phyloP scores from a whole-genome alignment of 1,284 basidiomycete genomes.

The Pseudozyma tsukubaensis region DNA sequence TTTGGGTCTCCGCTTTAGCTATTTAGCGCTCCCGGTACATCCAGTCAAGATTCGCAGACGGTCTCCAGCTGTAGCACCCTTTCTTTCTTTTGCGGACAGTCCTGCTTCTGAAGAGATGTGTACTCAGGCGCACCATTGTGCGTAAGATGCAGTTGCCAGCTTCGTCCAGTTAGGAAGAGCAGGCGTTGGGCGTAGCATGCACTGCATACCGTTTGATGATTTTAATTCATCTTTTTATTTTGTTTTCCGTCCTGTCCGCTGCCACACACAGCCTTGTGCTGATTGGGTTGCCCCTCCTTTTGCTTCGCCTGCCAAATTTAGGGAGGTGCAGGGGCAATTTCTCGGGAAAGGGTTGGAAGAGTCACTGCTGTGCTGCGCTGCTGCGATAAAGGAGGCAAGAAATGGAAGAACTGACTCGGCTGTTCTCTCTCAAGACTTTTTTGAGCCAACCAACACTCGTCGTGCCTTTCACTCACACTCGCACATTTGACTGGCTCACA shows the following conservation, averaged over 20 bases:
- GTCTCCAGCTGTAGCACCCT: too few relatives aligned
- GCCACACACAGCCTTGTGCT: background rate
- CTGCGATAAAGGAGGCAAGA: background rate
- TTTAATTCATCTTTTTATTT: background rate
- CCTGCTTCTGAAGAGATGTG: too few relatives aligned
- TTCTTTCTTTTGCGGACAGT: too few relatives aligned
- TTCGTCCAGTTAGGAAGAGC: too few relatives aligned
- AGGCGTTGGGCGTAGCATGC: too few relatives aligned
- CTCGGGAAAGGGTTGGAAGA: background rate
- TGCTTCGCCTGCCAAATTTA: constrained; percentile 7
- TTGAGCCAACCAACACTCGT: background rate
- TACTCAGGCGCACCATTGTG: background rate
- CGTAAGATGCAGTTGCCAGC: background rate
- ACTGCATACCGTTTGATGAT: background rate
- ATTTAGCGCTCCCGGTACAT: too few relatives aligned
- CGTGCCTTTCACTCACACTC: background rate
- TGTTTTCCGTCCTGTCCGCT: background rate
- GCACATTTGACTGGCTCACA: background rate
- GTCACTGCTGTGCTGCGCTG: background rate
- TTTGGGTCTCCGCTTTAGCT: too few relatives aligned
- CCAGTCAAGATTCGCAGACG: too few relatives aligned
- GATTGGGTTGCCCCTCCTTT: constrained; percentile 15
- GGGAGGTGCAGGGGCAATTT: background rate
- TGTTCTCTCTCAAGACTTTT: background rate
- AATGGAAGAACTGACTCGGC: constrained; percentile 1